phyloP scores from a whole-genome alignment of 2,329 filamentous ascomycete genomes.

The Periconia sp. region DNA sequence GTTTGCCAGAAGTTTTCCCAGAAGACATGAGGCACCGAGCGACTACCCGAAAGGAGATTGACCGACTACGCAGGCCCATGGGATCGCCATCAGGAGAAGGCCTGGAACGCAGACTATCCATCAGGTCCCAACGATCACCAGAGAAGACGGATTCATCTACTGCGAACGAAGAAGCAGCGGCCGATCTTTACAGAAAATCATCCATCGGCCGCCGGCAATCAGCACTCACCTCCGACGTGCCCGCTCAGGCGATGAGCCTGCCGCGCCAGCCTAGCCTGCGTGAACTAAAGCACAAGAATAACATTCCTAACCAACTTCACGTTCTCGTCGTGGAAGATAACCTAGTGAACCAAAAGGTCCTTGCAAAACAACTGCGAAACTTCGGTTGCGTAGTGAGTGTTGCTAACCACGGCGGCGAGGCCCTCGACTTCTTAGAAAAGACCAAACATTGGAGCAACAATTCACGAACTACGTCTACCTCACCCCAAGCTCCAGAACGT shows the following conservation, averaged over 20 bases:
- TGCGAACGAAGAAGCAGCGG: conserved; percentile 4
- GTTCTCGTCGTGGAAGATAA: conserved; percentile 44
- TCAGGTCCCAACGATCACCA: not conserved
- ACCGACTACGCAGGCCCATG: not conserved
- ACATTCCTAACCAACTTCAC: conserved; percentile 14
- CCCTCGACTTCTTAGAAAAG: conserved; percentile 35
- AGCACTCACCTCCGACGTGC: not conserved
- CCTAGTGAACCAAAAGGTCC: conserved; percentile 44
- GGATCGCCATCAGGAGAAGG: not conserved
- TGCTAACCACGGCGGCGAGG: conserved; percentile 44
- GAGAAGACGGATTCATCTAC: not conserved
- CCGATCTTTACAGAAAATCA: not conserved
- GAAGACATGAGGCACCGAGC: conserved; percentile 13
- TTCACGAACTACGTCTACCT: not conserved
- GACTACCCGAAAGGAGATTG: conserved; percentile 2
- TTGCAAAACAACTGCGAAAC: conserved; percentile 42
- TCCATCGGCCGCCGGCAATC: conserved; percentile 1
- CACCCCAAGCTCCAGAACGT: not conserved
- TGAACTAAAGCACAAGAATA: not conserved
- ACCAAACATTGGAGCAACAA: conserved; percentile 21
- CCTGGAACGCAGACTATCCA: not conserved
- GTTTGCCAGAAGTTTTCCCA: conserved; percentile 1
- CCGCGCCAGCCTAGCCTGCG: not conserved
- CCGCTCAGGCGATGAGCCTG: not conserved
- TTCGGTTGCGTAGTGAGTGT: conserved; percentile 40